Evolutionary conservation across 345 rosid species (phyloP), one percentile per base, ranked within the genome.

Genomic region (Linum trigynum): DNA sequence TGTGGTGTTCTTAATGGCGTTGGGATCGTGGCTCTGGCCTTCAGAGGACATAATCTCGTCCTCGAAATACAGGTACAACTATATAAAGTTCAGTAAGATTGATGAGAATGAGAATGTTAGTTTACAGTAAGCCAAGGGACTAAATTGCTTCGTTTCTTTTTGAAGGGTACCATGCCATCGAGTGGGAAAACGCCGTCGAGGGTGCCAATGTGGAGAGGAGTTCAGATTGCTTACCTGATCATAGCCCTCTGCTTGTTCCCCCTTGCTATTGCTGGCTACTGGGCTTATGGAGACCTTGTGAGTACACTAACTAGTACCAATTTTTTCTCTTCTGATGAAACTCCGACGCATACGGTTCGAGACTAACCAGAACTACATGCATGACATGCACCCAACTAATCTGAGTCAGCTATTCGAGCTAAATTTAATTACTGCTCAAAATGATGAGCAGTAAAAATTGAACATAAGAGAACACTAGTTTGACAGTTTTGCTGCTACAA

Each of bases 91-190:
- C 15, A 5, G 32, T 5, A 6, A 55, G 32, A 17, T 17, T 14
- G 15, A 12, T 5, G 32, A 17, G n/a, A n/a, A n/a, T n/a, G n/a
- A n/a, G n/a, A n/a, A n/a, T n/a, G n/a, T 55, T 41, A 41, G 6
- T 41, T 41, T 41, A 4, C 9, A 41, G 45, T 8, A 4, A 41
- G 45, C 45, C 9, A 41, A 8, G 1, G 39, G 10, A 38, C 14
- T 63, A 42, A 38, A 17, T n/a, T 3, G 7, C 11, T 39, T 9
- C 37, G 3, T 62, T 0, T 42, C 5, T 1, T 3, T 12, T 40
- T 70, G 67, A 72, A 83, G 87, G 90, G 86, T 12, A 86, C 91
- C 0, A 83, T 83, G 88, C 86, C 91, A 56, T 77, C 88, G 7
- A 75, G 72, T 57, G 69, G 57, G 14, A 76, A 80, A 72, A 67